A percentile compares a stretch with the other conserved stretches of the same genome.
Conservation (phyloP, 1,284 basidiomycete species). For the Ustilago nuda region DNA sequence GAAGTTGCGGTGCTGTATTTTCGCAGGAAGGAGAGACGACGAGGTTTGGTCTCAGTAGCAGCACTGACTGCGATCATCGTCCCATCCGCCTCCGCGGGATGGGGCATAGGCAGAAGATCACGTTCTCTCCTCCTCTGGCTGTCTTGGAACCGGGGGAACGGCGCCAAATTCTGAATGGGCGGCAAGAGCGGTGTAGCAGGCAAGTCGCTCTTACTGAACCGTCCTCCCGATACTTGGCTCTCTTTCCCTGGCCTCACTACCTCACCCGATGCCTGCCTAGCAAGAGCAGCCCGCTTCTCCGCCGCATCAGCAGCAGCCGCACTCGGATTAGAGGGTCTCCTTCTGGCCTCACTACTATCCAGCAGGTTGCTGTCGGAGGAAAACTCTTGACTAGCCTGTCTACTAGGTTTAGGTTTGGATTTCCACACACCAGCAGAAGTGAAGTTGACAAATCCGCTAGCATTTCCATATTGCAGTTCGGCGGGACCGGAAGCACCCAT, state of each 20-base stretch:
- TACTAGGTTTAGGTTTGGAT: constrained; percentile 31
- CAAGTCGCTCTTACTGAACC: constrained; percentile 36
- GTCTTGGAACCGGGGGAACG: constrained; percentile 36
- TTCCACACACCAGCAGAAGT: constrained; percentile 48
- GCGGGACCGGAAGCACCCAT: constrained; percentile 36
- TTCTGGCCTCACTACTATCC: neutral
- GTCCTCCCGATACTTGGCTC: constrained; percentile 25
- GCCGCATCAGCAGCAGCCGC: constrained; percentile 53
- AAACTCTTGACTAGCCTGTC: constrained; percentile 34
- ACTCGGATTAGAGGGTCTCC: constrained; percentile 34
- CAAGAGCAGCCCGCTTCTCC: constrained; percentile 40
- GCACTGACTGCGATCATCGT: constrained; percentile 33
- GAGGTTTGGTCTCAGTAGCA: constrained; percentile 28
- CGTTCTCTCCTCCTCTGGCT: constrained; percentile 21
- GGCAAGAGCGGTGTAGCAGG: constrained; percentile 42
- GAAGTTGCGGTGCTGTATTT: constrained; percentile 41
- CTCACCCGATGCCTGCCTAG: constrained; percentile 17
- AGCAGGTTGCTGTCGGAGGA: constrained; percentile 13
- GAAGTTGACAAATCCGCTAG: constrained; percentile 56
- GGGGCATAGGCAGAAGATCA: constrained; percentile 47
- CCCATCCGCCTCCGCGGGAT: constrained; percentile 14
- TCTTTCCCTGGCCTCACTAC: constrained; percentile 25
- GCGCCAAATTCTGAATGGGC: constrained; percentile 54
- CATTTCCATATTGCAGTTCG: constrained; percentile 53
- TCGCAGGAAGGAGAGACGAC: constrained; percentile 42